These are phyloP conservation scores for Kodamaea kaohsiungensis DNA, from an alignment of 805 yeast genomes.

Conservation along the genomic window DNA sequence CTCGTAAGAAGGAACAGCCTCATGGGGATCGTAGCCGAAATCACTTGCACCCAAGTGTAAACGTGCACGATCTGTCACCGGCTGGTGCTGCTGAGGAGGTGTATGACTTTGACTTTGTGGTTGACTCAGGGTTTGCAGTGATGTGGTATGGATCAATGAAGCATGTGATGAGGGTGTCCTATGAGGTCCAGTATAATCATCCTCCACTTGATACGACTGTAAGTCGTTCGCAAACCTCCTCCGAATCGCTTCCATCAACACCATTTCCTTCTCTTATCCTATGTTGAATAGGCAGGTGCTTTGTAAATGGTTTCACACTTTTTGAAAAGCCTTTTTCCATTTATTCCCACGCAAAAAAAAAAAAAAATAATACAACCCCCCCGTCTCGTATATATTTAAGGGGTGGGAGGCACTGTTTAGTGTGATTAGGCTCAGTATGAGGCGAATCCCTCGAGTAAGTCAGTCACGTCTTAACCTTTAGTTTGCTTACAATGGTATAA, in stretches of 20 bases:
- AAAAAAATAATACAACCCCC: too few species aligned
- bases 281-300: not conserved
- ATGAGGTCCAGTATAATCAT: constrained; percentile 27
- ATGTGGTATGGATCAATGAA: not conserved
- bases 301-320: not conserved
- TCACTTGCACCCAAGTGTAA: not conserved
- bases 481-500: too few species aligned
- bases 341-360: not conserved
- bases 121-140: constrained; percentile 2
- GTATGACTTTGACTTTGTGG: constrained; percentile 9
- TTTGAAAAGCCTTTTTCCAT: not conserved
- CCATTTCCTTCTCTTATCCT: constrained; percentile 14
- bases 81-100: constrained; percentile 7
- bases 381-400: not conserved
- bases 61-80: not conserved
- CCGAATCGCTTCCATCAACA: constrained; percentile 26
- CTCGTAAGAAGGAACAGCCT: constrained; percentile 44
- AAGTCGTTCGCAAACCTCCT: constrained; percentile 26
- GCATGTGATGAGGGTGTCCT: constrained; percentile 5
- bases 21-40: constrained; percentile 27
- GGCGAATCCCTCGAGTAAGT: too few species aligned
- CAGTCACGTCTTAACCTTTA: too few species aligned
- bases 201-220: constrained; percentile 34
- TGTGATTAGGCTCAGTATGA: too few species aligned
- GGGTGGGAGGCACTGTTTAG: not conserved